These are phyloP conservation scores for Sordariomycetes sp. DNA, from an alignment of 2,329 filamentous ascomycete species.

Conservation along the genomic window DNA sequence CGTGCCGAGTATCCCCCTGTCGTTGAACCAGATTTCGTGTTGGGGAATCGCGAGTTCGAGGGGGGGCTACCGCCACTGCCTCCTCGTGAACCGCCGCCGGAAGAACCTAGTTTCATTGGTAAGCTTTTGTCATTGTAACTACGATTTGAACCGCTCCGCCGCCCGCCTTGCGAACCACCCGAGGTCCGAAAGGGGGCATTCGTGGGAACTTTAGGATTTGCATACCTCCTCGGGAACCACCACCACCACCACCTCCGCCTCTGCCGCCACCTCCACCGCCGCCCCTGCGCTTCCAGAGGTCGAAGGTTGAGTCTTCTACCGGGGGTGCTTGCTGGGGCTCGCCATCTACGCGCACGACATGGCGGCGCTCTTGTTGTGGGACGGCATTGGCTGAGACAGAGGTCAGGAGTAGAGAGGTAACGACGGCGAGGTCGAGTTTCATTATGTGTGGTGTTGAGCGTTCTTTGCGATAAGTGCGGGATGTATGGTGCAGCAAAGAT, in stretches of 20 bases:
- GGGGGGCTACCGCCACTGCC: slow-evolving; percentile 1
- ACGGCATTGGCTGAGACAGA: slow-evolving; percentile 15
- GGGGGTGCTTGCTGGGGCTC: slow-evolving; percentile 6
- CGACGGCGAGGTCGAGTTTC: slow-evolving; percentile 19
- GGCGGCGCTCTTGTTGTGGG: slow-evolving; percentile 6
- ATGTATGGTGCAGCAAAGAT: not conserved
- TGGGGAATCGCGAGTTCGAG: slow-evolving; percentile 8
- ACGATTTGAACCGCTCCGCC: no score
- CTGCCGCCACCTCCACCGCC: slow-evolving; percentile 45
- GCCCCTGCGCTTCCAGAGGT: slow-evolving; percentile 52
- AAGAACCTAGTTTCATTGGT: not conserved
- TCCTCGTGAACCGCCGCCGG: not conserved
- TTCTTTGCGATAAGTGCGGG: not conserved
- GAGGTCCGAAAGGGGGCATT: not conserved
- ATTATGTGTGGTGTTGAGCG: slow-evolving; percentile 11
- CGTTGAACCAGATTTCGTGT: slow-evolving; percentile 20
- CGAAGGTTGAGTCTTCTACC: slow-evolving; percentile 11
- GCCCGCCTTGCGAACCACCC: no score
- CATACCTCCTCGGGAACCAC: slow-evolving; percentile 6
- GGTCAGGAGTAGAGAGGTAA: slow-evolving; percentile 17
- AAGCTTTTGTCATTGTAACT: not conserved
- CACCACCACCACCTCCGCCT: slow-evolving; percentile 21
- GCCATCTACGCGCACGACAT: slow-evolving; percentile 13
- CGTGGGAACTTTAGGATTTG: no score
- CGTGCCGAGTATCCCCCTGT: slow-evolving; percentile 42